Percentiles rank a stretch among this genome's conserved stretches.
These are phyloP conservation scores for Fusarium sp. DNA, from an alignment of 2,329 filamentous ascomycete species.

Conservation along the genomic window DNA sequence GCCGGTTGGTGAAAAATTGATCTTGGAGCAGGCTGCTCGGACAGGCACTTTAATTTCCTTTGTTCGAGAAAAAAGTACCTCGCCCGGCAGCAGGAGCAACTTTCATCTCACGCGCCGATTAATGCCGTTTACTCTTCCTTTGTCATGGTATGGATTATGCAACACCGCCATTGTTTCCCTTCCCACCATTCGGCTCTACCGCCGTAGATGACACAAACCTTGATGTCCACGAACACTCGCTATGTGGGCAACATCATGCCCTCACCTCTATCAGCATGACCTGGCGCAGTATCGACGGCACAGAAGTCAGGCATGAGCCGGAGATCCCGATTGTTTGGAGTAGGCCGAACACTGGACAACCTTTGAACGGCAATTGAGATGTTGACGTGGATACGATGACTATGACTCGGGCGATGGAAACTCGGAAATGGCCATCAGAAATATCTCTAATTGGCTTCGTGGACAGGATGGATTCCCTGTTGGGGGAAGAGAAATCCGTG, in stretches of 20 bases:
- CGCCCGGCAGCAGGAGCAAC: fast-evolving
- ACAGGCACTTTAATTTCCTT: conserved; percentile 30
- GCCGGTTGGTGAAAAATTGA: conserved; percentile 32
- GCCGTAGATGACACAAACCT: conserved; percentile 28
- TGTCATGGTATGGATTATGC: conserved; percentile 19
- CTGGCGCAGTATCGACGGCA: conserved; percentile 12
- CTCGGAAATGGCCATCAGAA: conserved; percentile 44
- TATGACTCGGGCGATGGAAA: conserved; percentile 26
- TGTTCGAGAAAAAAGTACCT: conserved; percentile 22
- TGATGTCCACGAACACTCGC: conserved; percentile 30
- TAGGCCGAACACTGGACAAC: neutral
- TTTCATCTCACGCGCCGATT: conserved; percentile 34
- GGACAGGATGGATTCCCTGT: conserved; percentile 46
- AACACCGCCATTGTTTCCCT: conserved; percentile 31
- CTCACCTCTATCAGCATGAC: conserved; percentile 12
- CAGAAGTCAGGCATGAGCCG: neutral
- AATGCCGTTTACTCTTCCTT: conserved; percentile 36
- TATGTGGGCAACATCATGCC: conserved; percentile 12
- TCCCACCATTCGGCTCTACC: conserved; percentile 36
- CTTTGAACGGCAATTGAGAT: fast-evolving
- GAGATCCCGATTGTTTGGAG: neutral
- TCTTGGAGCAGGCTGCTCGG: conserved; percentile 40
- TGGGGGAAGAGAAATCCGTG: conserved; percentile 44
- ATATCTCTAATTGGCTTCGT: conserved; percentile 48
- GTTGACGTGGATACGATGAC: conserved; percentile 4